Percentiles rank a stretch among this genome's conserved stretches.
Evolutionary conservation across 352 stramenopile species (phyloP).

Genomic region (Phytophthora macrochlamydospora): DNA sequence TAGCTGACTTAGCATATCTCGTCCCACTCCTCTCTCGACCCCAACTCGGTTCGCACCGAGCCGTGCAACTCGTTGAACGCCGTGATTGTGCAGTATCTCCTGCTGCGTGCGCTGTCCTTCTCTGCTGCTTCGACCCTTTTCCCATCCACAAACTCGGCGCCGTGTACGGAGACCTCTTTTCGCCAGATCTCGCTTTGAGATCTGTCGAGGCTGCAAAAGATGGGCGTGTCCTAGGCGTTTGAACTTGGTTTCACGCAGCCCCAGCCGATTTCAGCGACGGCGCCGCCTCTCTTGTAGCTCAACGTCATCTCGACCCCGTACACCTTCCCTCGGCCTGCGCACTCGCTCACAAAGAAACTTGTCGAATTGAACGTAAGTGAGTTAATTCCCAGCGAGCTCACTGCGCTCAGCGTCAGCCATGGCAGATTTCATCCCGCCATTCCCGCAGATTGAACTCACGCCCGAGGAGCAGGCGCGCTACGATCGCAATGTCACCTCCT

Average conservation of each 20-base stretch:
- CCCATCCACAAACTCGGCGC: slow-evolving; percentile 26
- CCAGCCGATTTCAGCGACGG: slow-evolving; percentile 4
- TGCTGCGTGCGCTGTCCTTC: slow-evolving; percentile 8
- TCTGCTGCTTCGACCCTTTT: slow-evolving; percentile 7
- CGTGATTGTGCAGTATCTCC: background rate
- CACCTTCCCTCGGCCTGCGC: background rate
- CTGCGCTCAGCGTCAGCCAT: slow-evolving; percentile 13
- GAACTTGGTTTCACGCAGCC: slow-evolving; percentile 16
- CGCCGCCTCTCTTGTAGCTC: slow-evolving; percentile 26
- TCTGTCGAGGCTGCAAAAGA: slow-evolving; percentile 37
- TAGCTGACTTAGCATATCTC: background rate
- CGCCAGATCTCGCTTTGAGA: slow-evolving; percentile 32
- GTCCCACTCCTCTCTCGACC: background rate
- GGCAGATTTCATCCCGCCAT: slow-evolving; percentile 34
- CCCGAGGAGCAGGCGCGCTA: slow-evolving; percentile 39
- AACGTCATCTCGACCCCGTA: slow-evolving; percentile 8
- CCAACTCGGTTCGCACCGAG: background rate
- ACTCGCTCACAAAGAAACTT: slow-evolving; percentile 39
- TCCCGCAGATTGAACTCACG: slow-evolving; percentile 44
- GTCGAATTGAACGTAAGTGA: slow-evolving; percentile 20
- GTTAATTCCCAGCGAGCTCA: slow-evolving; percentile 3
- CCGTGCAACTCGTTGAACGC: slow-evolving; percentile 4
- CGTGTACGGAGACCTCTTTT: slow-evolving; percentile 15
- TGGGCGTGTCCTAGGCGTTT: slow-evolving; percentile 23
- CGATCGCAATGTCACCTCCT: slow-evolving; percentile 42